A percentile compares a stretch with the other conserved stretches of the same genome.
phyloP scores from a whole-genome alignment of 257 asterid genomes.

The Solanum gracilifrons region DNA sequence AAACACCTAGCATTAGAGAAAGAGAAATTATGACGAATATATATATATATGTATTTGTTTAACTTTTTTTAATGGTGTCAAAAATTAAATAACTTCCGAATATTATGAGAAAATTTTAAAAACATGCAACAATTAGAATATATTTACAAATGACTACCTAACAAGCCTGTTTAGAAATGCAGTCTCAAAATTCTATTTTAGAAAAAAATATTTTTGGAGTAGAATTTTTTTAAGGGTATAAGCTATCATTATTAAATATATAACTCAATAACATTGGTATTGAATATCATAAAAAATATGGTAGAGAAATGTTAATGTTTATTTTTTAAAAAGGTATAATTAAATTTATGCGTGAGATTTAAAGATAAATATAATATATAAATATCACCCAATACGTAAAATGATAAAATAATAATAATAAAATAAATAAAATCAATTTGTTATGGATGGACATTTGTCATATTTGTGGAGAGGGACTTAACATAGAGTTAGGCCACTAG shows the following conservation, averaged over 20 bases:
- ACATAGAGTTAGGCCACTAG: background rate
- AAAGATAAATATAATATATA: background rate
- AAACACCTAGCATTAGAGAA: too few species aligned
- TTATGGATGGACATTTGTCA: background rate
- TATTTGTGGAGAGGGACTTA: background rate
- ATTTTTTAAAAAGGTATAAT: accelerated
- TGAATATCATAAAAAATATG: too few species aligned
- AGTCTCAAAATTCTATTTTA: too few species aligned
- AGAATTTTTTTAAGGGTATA: background rate
- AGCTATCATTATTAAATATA: too few species aligned
- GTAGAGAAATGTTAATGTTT: background rate
- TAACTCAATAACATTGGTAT: background rate
- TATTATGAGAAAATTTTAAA: background rate
- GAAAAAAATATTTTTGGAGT: too few species aligned
- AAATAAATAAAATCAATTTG: background rate
- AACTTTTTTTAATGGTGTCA: background rate
- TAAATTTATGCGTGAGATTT: too few species aligned
- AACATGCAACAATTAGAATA: background rate
- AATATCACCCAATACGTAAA: background rate
- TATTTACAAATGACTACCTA: background rate
- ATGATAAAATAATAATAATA: background rate
- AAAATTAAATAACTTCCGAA: too few species aligned
- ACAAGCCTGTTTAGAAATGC: background rate
- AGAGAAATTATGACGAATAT: background rate
- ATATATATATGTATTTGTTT: background rate